A percentile compares a stretch with the other conserved stretches of the same genome.
phyloP scores from a whole-genome alignment of 1,139 yeast genomes.

The Yamadazyma dendronema region DNA sequence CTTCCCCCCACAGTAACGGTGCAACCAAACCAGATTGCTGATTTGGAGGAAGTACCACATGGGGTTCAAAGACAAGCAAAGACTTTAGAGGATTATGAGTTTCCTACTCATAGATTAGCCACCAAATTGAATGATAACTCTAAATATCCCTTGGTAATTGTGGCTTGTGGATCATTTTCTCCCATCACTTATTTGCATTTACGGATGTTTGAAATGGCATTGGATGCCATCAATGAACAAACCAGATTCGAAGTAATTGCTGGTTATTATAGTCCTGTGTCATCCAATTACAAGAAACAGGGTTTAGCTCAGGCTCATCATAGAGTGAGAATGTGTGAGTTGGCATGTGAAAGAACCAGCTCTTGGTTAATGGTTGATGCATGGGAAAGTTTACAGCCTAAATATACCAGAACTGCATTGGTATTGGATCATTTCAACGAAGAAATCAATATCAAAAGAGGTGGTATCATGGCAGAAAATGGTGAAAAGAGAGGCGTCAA shows the following conservation, averaged over 20 bases:
- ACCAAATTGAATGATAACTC: conserved; percentile 68
- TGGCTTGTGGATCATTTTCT: conserved; percentile 96
- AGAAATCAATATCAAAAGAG: conserved; percentile 85
- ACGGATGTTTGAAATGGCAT: conserved; percentile 98
- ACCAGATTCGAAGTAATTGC: conserved; percentile 94
- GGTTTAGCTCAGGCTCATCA: conserved; percentile 88
- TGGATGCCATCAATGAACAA: conserved; percentile 90
- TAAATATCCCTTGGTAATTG: conserved; percentile 87
- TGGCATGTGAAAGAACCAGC: conserved; percentile 95
- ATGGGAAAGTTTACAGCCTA: conserved; percentile 94
- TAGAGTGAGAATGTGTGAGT: conserved; percentile 95
- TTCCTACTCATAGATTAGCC: conserved; percentile 85
- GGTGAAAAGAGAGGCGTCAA: conserved; percentile 86
- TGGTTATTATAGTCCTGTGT: conserved; percentile 96
- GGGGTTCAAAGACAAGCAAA: conserved; percentile 88
- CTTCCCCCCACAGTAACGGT: conserved; percentile 50
- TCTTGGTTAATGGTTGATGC: conserved; percentile 99
- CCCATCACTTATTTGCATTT: conserved; percentile 93
- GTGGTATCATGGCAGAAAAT: conserved; percentile 74
- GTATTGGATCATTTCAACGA: conserved; percentile 96
- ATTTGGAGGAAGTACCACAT: conserved; percentile 93
- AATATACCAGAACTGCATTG: conserved; percentile 89
- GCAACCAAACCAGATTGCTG: conserved; percentile 76
- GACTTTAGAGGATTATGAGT: conserved; percentile 60
- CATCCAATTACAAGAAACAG: conserved; percentile 88